Conservation (phyloP, 2,329 filamentous ascomycete species). For the Paraconiothyrium sp. region DNA sequence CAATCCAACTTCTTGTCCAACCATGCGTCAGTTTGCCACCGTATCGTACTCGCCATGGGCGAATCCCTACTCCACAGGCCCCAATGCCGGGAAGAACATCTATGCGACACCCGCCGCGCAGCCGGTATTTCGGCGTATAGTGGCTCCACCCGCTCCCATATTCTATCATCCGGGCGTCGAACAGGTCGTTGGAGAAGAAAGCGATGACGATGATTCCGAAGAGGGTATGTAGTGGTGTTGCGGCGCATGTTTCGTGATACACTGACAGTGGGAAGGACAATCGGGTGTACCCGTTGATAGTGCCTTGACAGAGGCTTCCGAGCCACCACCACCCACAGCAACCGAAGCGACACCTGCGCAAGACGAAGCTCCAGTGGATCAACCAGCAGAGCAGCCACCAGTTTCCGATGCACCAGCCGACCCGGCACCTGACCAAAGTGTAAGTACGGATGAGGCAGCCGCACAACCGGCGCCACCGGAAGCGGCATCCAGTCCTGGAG, state of each 20-base stretch:
- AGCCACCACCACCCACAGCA: conserved; percentile 20
- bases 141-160: conserved; percentile 29
- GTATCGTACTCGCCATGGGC: conserved; percentile 48
- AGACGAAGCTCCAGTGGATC: conserved; percentile 15
- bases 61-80: conserved; percentile 37
- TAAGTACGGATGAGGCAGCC: conserved; percentile 13
- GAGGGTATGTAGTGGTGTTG: conserved; percentile 22
- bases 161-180: conserved; percentile 37
- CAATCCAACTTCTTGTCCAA: conserved; percentile 32
- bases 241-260: conserved; percentile 7
- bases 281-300: conserved; percentile 28
- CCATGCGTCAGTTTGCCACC: conserved; percentile 42
- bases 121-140: conserved; percentile 36
- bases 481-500: conserved; percentile 17
- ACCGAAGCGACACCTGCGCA: conserved; percentile 25
- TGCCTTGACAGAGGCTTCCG: conserved; percentile 23
- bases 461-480: conserved; percentile 15
- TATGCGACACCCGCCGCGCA: conserved; percentile 27
- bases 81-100: conserved; percentile 27
- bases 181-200: conserved; percentile 33
- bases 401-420: conserved; percentile 17
- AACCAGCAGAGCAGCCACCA: conserved; percentile 17
- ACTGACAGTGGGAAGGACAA: conserved; percentile 35
- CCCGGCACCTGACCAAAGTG: conserved; percentile 14
- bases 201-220: conserved; percentile 30